Conservation (phyloP, 2,329 filamentous ascomycete genomes). For the Chaetomium sp. region DNA sequence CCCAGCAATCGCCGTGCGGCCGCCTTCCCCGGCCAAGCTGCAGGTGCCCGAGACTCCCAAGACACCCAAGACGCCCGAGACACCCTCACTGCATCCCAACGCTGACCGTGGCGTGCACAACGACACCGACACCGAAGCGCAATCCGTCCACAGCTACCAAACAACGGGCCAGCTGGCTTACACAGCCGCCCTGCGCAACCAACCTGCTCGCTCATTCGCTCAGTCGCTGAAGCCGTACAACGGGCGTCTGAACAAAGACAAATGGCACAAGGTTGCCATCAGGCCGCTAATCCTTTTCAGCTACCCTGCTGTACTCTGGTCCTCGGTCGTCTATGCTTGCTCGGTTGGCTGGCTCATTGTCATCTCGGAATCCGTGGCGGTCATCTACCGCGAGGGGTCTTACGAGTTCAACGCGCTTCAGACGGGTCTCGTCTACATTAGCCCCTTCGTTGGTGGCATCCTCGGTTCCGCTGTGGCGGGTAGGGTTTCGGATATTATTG, state of each 20-base stretch:
- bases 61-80: not conserved
- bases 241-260: conserved; percentile 75
- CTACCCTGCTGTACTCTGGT: conserved; percentile 91
- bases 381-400: conserved; percentile 70
- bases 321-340: conserved; percentile 78
- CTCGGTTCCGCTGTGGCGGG: conserved; percentile 91
- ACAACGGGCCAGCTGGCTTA: conserved; percentile 55
- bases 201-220: conserved; percentile 68
- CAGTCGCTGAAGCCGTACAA: conserved; percentile 77
- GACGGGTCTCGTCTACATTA: conserved; percentile 84
- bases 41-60: conserved; percentile 2
- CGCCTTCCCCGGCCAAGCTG: conserved; percentile 1
- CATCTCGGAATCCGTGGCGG: conserved; percentile 81
- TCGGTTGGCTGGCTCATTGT: conserved; percentile 96
- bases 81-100: conserved; percentile 30
- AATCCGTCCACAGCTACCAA: conserved; percentile 43
- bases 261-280: conserved; percentile 74
- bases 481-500: conserved; percentile 81
- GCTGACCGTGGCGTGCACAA: conserved; percentile 3
- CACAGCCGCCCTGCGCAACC: conserved; percentile 68
- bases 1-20: not conserved
- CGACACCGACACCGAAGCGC: conserved; percentile 48
- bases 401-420: conserved; percentile 84
- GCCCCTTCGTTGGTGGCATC: conserved; percentile 84
- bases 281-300: conserved; percentile 84